Evolutionary conservation across 2,329 filamentous ascomycete species (phyloP), one percentile per base, ranked within the genome.

Genomic region (Xylaria sp.): DNA sequence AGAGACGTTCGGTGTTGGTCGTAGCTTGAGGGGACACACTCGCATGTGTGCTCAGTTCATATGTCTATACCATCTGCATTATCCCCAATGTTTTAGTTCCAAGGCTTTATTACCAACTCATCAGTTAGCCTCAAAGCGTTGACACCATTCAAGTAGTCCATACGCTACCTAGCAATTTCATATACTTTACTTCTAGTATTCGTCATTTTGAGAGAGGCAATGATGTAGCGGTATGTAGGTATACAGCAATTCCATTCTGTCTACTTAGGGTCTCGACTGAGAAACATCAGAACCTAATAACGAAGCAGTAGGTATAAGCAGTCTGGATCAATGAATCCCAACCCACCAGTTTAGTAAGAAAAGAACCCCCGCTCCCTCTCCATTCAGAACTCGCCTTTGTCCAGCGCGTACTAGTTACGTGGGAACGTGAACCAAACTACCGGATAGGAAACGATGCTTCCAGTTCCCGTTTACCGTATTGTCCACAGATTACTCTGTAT

Each of bases 241-340:
- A 37, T 57, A 26, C 7, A 22, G 18, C 9, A 48, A 52, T 59
- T 54, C 51, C 49, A 59, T 59, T 61, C 50, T 56, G 38, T 48
- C 40, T 59, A 50, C 40, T 48, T 34, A 50, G 19, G 39, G 24
- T 20, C 17, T 20, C 24, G 29, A 29, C 34, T 53, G 39, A 34
- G 13, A 40, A 46, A 26, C 21, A 19, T 22, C 21, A 18, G 24
- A 22, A 16, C 44, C 34, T 44, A 49, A n/a, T 19, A 24, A 39
- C 16, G n/a, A 34, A 9, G 21, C 4, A 44, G 29, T 39, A 38
- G 37, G 26, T 40, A 18, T 39, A 44, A 21, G 43, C 26, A 44
- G 34, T 37, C 34, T 44, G 34, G 38, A 21, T 20, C 46, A 38
- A 39, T 38, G 22, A 51, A 17, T 17, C 20, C 37, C 16, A 47